Percentiles rank a stretch among this genome's conserved stretches.
phyloP scores from a whole-genome alignment of 1,284 basidiomycete species.

The Paramarasmius palmivorus region DNA sequence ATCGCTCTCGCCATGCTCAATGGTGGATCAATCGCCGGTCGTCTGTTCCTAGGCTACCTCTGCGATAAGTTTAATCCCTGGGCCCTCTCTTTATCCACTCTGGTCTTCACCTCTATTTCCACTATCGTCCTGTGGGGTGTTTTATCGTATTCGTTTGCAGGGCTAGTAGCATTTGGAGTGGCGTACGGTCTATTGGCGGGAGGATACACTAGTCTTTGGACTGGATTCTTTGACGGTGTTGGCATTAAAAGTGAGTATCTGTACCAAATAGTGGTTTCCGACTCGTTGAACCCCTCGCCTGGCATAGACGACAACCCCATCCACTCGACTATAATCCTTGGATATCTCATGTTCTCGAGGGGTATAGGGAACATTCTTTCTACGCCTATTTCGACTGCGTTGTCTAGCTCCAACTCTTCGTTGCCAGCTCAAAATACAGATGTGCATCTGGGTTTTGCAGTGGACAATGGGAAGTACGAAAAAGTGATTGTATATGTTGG shows the following conservation, averaged over 20 bases:
- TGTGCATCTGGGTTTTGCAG: constrained; percentile 22
- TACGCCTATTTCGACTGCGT: constrained; percentile 39
- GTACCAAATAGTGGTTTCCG: too few species aligned
- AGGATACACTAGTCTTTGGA: constrained; percentile 37
- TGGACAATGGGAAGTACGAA: constrained; percentile 27
- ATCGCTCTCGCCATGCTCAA: constrained; percentile 28
- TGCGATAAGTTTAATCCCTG: constrained; percentile 37
- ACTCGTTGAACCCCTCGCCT: too few species aligned
- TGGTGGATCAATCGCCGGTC: constrained; percentile 31
- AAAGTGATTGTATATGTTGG: constrained; percentile 31
- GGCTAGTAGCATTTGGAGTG: constrained; percentile 33
- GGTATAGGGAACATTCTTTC: constrained; percentile 44
- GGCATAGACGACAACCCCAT: constrained; percentile 29
- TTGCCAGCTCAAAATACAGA: background rate
- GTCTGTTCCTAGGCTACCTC: constrained; percentile 33
- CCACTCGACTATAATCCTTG: constrained; percentile 35
- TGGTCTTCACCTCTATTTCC: constrained; percentile 28
- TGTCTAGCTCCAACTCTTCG: constrained; percentile 5
- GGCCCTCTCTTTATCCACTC: constrained; percentile 29
- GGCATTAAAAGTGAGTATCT: constrained; percentile 26
- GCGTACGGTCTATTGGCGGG: constrained; percentile 35
- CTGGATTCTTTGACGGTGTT: constrained; percentile 29
- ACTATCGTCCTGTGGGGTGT: constrained; percentile 43
- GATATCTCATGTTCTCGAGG: constrained; percentile 36
- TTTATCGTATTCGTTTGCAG: constrained; percentile 31